Evolutionary conservation across 768 basidiomycete genomes (phyloP), one percentile per base, ranked within the genome.

Genomic region (Tulasnella calospora): DNA sequence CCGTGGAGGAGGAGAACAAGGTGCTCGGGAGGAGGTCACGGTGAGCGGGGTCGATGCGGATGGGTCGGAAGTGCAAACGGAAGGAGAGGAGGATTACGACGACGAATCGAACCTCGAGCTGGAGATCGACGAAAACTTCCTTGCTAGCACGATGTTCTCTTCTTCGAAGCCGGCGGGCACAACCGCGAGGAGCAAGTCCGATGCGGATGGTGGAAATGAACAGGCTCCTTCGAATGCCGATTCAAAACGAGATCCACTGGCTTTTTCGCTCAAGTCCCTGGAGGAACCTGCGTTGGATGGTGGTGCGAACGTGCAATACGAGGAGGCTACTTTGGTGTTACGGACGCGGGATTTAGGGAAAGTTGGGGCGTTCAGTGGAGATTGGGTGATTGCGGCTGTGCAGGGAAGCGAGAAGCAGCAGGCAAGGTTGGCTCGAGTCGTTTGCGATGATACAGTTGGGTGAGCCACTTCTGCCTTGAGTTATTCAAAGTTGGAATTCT

Each of bases 361-460:
- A 74, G 84, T 93, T 57, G 93, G 94, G 19, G 83, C 91, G 8
- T 86, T 93, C 73, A 88, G 89, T 80, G 91, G 91, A 41, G 94
- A 94, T 82, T 95, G 94, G 94, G 94, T 92, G 83, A 69, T 30
- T 79, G 19, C 79, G 93, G 92, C 89, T 87, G 71, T 82, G 93
- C 74, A 86, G 35, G 82, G 86, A n/a, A 77, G 81, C 23, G 81
- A 83, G 23, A 83, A 84, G 40, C 82, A 83, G 33, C 83, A 82
- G 23, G 86, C 82, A 80, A 87, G 93, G 9, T 84, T 94, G 36
- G 89, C 90, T 38, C 89, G 89, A 35, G 84, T 93, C 21, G 90
- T 88, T 30, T 83, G 88, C 47, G 90, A 92, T 79, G 81, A 83
- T 41, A 73, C 86, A 12, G 33, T 41, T 27, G 35, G 75, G 75